phyloP scores from a whole-genome alignment of 225 moss, liverwort and hornwort species.

The Polytrichum formosum region DNA sequence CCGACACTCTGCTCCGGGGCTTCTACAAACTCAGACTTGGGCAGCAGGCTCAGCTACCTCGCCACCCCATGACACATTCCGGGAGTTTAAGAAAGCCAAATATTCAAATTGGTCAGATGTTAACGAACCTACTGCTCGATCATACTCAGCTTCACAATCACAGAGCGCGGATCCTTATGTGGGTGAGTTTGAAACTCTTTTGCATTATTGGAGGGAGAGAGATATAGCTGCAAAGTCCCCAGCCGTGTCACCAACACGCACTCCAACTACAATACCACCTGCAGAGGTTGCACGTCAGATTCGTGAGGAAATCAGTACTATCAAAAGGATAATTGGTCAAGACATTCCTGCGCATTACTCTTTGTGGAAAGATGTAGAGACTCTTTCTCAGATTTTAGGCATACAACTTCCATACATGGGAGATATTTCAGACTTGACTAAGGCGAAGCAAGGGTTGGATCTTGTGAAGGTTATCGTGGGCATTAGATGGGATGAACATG shows the following conservation, averaged over 20 bases:
- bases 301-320: conserved; percentile 22
- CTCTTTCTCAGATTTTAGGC: conserved; percentile 20
- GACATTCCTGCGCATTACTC: conserved; percentile 22
- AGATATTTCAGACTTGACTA: conserved; percentile 26
- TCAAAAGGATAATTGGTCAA: conserved; percentile 28
- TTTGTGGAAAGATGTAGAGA: conserved; percentile 28
- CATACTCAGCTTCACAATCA: conserved; percentile 12
- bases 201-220: conserved; percentile 22
- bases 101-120: background rate
- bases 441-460: conserved; percentile 31
- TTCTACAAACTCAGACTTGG: conserved; percentile 9
- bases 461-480: conserved; percentile 18
- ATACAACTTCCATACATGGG: conserved; percentile 31
- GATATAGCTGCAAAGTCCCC: conserved; percentile 6
- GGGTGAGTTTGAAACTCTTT: conserved; percentile 22
- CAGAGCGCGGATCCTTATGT: conserved; percentile 7
- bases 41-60: conserved; percentile 7
- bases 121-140: conserved; percentile 1
- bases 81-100: conserved; percentile 11
- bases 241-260: background rate
- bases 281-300: conserved; percentile 21
- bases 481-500: conserved; percentile 4
- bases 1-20: conserved; percentile 15
- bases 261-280: conserved; percentile 1
- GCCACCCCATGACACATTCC: conserved; percentile 18